Evolutionary conservation across 2,329 filamentous ascomycete genomes (phyloP).

Genomic region (Alternaria solani): DNA sequence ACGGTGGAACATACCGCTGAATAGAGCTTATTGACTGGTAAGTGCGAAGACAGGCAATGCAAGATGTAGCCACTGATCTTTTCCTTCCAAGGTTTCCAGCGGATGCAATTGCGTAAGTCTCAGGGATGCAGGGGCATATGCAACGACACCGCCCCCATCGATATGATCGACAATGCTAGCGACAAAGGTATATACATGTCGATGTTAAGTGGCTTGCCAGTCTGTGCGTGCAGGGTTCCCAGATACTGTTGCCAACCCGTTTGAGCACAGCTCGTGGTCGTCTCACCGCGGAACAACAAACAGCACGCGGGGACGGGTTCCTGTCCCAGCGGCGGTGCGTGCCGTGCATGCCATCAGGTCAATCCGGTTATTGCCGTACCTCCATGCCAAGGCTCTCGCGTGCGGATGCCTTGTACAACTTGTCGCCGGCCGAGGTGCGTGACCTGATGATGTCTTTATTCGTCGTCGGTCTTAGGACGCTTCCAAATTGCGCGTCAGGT

Average conservation of each 20-base stretch:
- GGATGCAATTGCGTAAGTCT: constrained; percentile 4
- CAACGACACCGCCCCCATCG: constrained; percentile 7
- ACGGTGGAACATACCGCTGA: background rate
- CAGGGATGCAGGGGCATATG: constrained; percentile 11
- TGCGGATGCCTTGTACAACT: background rate
- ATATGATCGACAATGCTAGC: constrained; percentile 20
- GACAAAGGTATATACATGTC: constrained; percentile 5
- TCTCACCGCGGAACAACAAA: constrained; percentile 11
- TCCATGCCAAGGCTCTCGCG: constrained; percentile 9
- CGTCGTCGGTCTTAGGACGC: background rate
- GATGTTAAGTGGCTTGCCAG: constrained; percentile 8
- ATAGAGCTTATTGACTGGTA: background rate
- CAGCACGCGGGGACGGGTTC: constrained; percentile 25
- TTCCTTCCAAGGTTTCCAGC: background rate
- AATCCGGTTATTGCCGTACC: constrained; percentile 1
- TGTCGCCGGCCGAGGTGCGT: background rate
- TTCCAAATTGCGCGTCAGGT: background rate
- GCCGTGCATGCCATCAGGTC: constrained; percentile 9
- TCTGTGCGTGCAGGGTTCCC: constrained; percentile 1
- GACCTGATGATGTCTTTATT: background rate
- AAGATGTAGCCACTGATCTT: background rate
- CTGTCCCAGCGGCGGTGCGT: constrained; percentile 20
- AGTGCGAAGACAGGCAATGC: background rate
- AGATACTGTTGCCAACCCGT: constrained; percentile 1
- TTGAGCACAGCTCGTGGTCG: constrained; percentile 3